Evolutionary conservation across 495 filamentous ascomycete genomes (phyloP).

Genomic region (Penicillium maclennaniae): DNA sequence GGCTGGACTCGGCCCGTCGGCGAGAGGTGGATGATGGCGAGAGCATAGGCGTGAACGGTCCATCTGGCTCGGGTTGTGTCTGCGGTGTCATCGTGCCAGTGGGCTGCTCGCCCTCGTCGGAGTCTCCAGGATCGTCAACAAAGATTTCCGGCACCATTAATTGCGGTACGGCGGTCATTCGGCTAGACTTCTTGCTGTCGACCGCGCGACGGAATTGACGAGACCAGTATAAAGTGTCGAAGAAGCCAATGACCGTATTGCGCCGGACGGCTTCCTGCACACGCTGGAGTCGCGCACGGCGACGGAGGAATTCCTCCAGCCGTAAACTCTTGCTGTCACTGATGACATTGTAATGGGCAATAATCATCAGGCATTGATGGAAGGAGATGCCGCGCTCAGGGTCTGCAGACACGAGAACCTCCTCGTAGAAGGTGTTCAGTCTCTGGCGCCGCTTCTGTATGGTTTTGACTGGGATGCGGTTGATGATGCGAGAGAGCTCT

Average conservation of each 20-base stretch:
- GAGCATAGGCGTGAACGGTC: slow-evolving; percentile 26
- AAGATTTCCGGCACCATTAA: slow-evolving; percentile 88
- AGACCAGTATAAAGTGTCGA: slow-evolving; percentile 89
- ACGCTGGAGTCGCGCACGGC: slow-evolving; percentile 82
- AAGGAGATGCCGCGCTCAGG: slow-evolving; percentile 85
- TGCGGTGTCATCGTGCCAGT: slow-evolving; percentile 21
- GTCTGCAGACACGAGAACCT: slow-evolving; percentile 91
- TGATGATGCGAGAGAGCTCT: slow-evolving; percentile 69
- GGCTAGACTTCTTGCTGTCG: slow-evolving; percentile 62
- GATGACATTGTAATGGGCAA: slow-evolving; percentile 98
- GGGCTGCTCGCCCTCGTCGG: slow-evolving; percentile 23
- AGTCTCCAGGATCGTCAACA: slow-evolving; percentile 63
- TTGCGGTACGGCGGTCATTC: slow-evolving; percentile 72
- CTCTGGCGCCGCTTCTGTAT: slow-evolving; percentile 69
- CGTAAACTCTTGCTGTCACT: slow-evolving; percentile 92
- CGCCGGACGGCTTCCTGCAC: slow-evolving; percentile 95
- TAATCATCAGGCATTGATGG: slow-evolving; percentile 89
- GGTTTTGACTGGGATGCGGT: slow-evolving; percentile 66
- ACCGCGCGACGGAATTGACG: slow-evolving; percentile 72
- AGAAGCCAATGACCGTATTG: slow-evolving; percentile 87
- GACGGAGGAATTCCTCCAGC: slow-evolving; percentile 91
- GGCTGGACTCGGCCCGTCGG: slow-evolving; percentile 25
- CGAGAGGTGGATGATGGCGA: slow-evolving; percentile 35
- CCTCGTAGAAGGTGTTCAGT: slow-evolving; percentile 92
- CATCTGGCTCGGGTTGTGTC: slow-evolving; percentile 16